phyloP scores from a whole-genome alignment of 257 asterid genomes.

The Salvia rosmarinus region DNA sequence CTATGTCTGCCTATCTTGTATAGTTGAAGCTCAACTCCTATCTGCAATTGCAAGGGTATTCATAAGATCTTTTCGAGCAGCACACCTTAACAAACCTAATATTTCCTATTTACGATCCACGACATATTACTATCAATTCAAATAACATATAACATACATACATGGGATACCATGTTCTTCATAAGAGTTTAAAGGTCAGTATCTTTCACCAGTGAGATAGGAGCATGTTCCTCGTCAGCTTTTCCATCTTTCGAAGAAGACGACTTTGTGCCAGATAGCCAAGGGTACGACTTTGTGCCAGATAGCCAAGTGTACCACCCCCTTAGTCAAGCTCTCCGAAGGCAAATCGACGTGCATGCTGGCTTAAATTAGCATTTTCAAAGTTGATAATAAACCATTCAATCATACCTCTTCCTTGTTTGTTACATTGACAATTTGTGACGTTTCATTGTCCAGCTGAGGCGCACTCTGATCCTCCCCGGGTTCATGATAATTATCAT shows the following conservation, averaged over 20 bases:
- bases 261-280: background rate
- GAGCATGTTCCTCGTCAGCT: conserved; percentile 14
- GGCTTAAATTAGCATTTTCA: conserved; percentile 31
- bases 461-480: conserved; percentile 31
- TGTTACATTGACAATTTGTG: conserved; percentile 36
- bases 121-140: conserved; percentile 24
- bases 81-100: too few species aligned
- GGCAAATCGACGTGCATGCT: background rate
- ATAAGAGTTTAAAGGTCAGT: conserved; percentile 5
- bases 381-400: conserved; percentile 9
- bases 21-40: background rate
- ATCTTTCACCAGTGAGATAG: conserved; percentile 10
- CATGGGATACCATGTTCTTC: conserved; percentile 9
- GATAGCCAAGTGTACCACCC: too few species aligned
- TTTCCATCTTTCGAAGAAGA: conserved; percentile 26
- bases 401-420: conserved; percentile 13
- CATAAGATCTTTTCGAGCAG: background rate
- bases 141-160: conserved; percentile 20
- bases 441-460: conserved; percentile 33
- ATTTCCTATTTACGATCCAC: background rate
- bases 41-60: background rate
- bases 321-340: conserved; percentile 6
- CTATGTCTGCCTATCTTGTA: background rate
- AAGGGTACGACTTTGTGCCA: too few species aligned
- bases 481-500: conserved; percentile 31